Percentiles rank a stretch among this genome's conserved stretches.
Evolutionary conservation across 2,329 filamentous ascomycete genomes (phyloP).

Genomic region (Pyrenophora teres): DNA sequence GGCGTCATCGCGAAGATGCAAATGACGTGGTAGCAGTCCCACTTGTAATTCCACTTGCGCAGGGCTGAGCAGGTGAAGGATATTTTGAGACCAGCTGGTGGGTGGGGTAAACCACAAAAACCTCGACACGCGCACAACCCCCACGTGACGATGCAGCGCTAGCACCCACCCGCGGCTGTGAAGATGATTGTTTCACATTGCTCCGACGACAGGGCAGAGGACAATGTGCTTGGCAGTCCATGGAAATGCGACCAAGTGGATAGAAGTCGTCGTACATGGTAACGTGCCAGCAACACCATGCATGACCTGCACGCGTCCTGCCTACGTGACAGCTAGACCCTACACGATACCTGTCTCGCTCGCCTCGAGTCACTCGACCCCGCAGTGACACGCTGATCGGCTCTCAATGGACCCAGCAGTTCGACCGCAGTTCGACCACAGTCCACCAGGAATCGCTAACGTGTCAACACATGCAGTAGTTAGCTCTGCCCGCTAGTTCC

Average conservation of each 20-base stretch:
- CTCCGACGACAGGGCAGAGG: neutral
- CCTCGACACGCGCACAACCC: no score
- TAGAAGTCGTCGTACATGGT: neutral
- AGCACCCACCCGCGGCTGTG: neutral
- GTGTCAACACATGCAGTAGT: neutral
- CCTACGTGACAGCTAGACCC: no score
- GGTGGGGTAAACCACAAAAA: no score
- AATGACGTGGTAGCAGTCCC: slow-evolving; percentile 10
- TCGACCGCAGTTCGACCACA: neutral
- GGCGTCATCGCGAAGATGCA: slow-evolving; percentile 7
- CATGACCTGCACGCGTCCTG: no score
- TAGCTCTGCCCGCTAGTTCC: no score
- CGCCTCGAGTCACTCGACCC: slow-evolving; percentile 5
- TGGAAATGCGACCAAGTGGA: neutral
- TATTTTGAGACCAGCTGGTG: neutral
- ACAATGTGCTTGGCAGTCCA: neutral
- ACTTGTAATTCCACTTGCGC: slow-evolving; percentile 1
- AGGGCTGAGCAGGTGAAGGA: slow-evolving; percentile 9
- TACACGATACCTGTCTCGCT: neutral
- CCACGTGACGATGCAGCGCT: neutral
- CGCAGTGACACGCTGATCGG: slow-evolving; percentile 4
- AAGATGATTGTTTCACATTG: neutral
- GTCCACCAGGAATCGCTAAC: no score
- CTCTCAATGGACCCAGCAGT: slow-evolving; percentile 4
- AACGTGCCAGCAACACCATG: no score